Conservation (phyloP, 805 yeast species). For the Lachancea cidri region DNA sequence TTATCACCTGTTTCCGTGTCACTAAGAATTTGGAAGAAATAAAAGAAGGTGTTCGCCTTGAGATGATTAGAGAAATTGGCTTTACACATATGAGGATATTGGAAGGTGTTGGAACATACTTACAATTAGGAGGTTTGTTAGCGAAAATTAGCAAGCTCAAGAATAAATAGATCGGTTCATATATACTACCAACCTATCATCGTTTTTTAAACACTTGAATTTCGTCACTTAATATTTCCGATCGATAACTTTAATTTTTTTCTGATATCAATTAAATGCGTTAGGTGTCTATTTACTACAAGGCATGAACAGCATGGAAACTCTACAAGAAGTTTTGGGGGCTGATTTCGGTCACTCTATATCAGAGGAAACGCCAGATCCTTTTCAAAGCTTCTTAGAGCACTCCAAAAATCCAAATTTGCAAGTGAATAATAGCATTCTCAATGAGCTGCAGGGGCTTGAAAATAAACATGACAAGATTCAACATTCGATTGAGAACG, state of each 20-base stretch:
- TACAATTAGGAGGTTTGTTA: conserved; percentile 80
- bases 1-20: conserved; percentile 85
- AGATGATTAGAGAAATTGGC: conserved; percentile 81
- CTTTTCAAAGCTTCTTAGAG: conserved; percentile 3
- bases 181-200: too few relatives aligned
- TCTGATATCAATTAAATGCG: not conserved
- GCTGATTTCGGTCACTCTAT: not conserved
- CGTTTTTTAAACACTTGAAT: too few relatives aligned
- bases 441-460: conserved; percentile 16
- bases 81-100: conserved; percentile 85
- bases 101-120: conserved; percentile 86
- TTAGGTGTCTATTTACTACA: not conserved
- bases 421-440: conserved; percentile 10
- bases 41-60: conserved; percentile 64
- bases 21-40: conserved; percentile 68
- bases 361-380: not conserved
- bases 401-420: conserved; percentile 6
- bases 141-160: conserved; percentile 43
- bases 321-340: conserved; percentile 13
- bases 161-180: too few relatives aligned
- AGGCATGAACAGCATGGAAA: conserved; percentile 12
- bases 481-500: conserved; percentile 20
- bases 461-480: conserved; percentile 17
- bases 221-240: too few relatives aligned
- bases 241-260: not conserved